Conservation (phyloP, 495 filamentous ascomycete genomes). For the Penicillium pulvis region DNA sequence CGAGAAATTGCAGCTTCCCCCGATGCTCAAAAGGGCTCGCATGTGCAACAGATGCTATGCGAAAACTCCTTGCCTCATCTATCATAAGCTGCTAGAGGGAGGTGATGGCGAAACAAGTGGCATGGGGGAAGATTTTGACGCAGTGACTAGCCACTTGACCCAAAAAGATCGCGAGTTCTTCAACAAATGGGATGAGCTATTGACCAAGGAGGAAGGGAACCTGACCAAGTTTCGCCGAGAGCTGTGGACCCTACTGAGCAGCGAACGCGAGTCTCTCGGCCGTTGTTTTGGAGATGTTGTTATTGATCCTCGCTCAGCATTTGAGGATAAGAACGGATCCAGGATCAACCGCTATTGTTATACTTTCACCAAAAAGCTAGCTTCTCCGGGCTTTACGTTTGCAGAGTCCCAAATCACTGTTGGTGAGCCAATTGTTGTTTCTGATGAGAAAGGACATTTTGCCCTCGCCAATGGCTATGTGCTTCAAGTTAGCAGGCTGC, state of each 20-base stretch:
- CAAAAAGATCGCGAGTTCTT: conserved; percentile 79
- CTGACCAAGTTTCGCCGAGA: conserved; percentile 81
- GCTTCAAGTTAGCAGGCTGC: conserved; percentile 66
- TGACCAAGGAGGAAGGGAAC: conserved; percentile 93
- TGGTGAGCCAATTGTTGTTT: conserved; percentile 94
- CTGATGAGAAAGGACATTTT: conserved; percentile 92
- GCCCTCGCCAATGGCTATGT: conserved; percentile 92
- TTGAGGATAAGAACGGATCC: conserved; percentile 61
- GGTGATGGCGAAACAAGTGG: conserved; percentile 80
- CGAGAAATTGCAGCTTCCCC: conserved; percentile 76
- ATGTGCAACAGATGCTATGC: conserved; percentile 85
- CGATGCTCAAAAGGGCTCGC: conserved; percentile 78
- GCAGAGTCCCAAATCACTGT: conserved; percentile 85
- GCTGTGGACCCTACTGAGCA: conserved; percentile 92
- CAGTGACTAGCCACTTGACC: conserved; percentile 72
- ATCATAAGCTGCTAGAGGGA: conserved; percentile 87
- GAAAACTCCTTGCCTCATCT: conserved; percentile 85
- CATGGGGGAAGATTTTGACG: conserved; percentile 72
- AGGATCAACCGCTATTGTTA: conserved; percentile 93
- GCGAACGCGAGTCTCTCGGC: conserved; percentile 82
- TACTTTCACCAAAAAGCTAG: conserved; percentile 69
- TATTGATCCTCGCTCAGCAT: conserved; percentile 74
- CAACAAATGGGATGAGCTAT: conserved; percentile 86
- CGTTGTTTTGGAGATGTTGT: conserved; percentile 75
- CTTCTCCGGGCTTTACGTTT: conserved; percentile 69